Conservation (phyloP, 441 rosid species). For the Erodium trifolium region DNA sequence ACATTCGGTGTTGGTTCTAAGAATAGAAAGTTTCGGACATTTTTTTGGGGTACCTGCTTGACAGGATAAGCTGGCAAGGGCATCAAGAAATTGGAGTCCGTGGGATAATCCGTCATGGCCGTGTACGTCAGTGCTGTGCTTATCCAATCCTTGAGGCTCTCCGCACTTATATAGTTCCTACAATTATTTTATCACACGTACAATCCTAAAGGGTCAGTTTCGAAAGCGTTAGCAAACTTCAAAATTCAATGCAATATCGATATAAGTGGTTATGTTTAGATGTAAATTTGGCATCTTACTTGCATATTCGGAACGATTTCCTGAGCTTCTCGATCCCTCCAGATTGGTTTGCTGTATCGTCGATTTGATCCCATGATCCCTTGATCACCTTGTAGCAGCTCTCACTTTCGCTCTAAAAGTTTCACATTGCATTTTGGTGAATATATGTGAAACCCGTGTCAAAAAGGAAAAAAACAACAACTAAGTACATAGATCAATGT, state of each 20-base stretch:
- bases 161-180: conserved; percentile 31
- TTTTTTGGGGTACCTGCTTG: conserved; percentile 30
- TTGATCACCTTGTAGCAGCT: conserved; percentile 51
- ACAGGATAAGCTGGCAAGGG: conserved; percentile 57
- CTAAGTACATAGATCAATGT: too few species aligned
- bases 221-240: too few species aligned
- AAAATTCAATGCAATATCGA: background rate
- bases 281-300: conserved; percentile 22
- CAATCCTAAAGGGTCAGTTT: too few species aligned
- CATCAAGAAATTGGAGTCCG: conserved; percentile 39
- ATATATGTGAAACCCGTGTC: too few species aligned
- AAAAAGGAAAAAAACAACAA: too few species aligned
- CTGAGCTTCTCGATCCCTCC: conserved; percentile 35
- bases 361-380: conserved; percentile 40
- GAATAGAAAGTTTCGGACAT: background rate
- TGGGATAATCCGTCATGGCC: conserved; percentile 68
- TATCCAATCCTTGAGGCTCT: conserved; percentile 29
- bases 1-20: background rate
- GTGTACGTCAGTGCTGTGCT: conserved; percentile 35
- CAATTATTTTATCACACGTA: too few species aligned
- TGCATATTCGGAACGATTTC: conserved; percentile 45
- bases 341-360: conserved; percentile 17
- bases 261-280: background rate
- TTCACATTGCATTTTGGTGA: too few species aligned
- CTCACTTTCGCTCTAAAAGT: conserved; percentile 39